A percentile compares a stretch with the other conserved stretches of the same genome.
Evolutionary conservation across 805 yeast genomes (phyloP).

Genomic region (Ogataea wickerhamii): DNA sequence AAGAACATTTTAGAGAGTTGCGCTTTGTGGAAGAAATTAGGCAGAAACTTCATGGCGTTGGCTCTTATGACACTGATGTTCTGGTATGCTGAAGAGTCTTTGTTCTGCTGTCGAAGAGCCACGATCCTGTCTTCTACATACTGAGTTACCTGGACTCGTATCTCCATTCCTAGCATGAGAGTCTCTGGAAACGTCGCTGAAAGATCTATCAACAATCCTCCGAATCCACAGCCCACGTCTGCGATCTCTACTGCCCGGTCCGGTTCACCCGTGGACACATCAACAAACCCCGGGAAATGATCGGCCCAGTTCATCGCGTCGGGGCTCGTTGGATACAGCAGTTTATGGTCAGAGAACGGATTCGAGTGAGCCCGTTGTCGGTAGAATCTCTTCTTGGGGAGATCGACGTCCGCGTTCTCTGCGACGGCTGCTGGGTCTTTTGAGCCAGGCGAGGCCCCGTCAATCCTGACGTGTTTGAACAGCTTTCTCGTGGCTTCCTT

Average conservation of each 20-base stretch:
- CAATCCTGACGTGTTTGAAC: constrained; percentile 44
- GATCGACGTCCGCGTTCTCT: constrained; percentile 24
- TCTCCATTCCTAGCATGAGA: constrained; percentile 91
- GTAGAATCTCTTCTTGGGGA: constrained; percentile 84
- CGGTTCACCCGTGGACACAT: constrained; percentile 38
- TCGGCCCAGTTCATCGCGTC: constrained; percentile 82
- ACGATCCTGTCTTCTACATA: constrained; percentile 93
- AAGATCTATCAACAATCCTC: constrained; percentile 80
- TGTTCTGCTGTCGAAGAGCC: constrained; percentile 67
- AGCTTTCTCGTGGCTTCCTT: constrained; percentile 43
- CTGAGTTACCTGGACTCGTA: constrained; percentile 94
- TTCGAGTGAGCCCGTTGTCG: constrained; percentile 97
- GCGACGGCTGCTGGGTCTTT: constrained; percentile 15
- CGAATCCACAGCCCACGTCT: constrained; percentile 97
- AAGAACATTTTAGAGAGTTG: constrained; percentile 91
- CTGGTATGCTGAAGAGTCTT: constrained; percentile 46
- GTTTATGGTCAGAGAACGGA: constrained; percentile 91
- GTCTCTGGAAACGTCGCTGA: constrained; percentile 73
- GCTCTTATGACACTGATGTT: constrained; percentile 90
- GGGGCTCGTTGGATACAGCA: constrained; percentile 84
- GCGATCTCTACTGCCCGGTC: constrained; percentile 73
- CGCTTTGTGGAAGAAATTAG: constrained; percentile 82
- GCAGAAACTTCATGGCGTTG: constrained; percentile 95
- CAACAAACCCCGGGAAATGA: constrained; percentile 61
- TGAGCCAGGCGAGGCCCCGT: constrained; percentile 14